Conservation (phyloP, 2,329 filamentous ascomycete species). For the Akanthomyces lecanii region DNA sequence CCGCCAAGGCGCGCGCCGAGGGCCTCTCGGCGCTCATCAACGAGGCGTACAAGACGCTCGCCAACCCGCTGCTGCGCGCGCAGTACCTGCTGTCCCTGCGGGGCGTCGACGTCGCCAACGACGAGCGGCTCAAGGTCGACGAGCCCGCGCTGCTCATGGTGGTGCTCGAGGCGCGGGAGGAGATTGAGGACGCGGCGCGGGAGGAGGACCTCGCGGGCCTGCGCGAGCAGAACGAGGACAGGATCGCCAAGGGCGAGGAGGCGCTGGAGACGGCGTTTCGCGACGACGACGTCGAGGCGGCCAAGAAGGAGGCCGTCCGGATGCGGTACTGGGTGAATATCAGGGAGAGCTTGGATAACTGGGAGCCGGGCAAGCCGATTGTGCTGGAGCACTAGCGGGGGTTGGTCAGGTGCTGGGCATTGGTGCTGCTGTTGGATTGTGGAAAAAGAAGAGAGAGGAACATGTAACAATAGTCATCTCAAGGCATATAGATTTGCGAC, state of each 20-base stretch:
- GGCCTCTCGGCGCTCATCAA: conserved; percentile 80
- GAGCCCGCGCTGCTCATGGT: conserved; percentile 67
- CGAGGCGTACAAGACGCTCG: conserved; percentile 82
- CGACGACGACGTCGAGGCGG: conserved; percentile 59
- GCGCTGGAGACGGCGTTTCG: conserved; percentile 62
- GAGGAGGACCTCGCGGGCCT: conserved; percentile 62
- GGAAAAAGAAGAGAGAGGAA: no score
- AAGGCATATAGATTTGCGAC: not conserved
- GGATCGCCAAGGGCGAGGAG: conserved; percentile 61
- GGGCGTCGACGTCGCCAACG: conserved; percentile 72
- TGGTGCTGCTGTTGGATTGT: not conserved
- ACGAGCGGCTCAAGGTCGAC: conserved; percentile 69
- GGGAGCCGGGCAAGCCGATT: conserved; percentile 71
- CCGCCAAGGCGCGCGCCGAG: conserved; percentile 61
- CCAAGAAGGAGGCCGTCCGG: conserved; percentile 67
- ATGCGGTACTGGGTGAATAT: conserved; percentile 92
- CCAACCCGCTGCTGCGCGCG: conserved; percentile 73
- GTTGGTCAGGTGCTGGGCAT: not conserved
- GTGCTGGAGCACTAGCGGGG: conserved; percentile 46
- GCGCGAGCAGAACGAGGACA: conserved; percentile 60
- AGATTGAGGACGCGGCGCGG: conserved; percentile 63
- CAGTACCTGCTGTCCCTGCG: conserved; percentile 77
- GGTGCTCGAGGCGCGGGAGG: conserved; percentile 75
- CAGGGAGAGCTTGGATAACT: conserved; percentile 70
- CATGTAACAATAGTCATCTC: not conserved